Percentiles rank a stretch among this genome's conserved stretches.
These are phyloP conservation scores for Fusarium sp. DNA, from an alignment of 2,329 filamentous ascomycete species.

Conservation along the genomic window DNA sequence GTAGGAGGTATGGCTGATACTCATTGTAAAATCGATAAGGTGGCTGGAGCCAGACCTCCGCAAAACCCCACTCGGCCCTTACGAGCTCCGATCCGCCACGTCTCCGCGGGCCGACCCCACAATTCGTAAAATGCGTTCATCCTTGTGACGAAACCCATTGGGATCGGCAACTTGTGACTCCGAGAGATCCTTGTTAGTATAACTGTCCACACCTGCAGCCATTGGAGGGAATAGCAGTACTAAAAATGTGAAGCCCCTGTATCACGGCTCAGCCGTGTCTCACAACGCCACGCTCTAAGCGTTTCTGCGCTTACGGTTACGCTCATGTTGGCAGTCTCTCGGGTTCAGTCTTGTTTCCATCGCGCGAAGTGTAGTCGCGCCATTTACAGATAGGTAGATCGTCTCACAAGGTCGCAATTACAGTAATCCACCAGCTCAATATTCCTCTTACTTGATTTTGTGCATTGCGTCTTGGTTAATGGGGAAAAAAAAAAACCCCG, in stretches of 20 bases:
- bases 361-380: neutral
- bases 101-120: neutral
- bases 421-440: neutral
- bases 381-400: too few relatives aligned
- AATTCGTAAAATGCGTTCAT: neutral
- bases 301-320: neutral
- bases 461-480: neutral
- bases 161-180: neutral
- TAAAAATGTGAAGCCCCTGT: neutral
- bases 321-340: neutral
- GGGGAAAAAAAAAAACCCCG: too few relatives aligned
- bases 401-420: neutral
- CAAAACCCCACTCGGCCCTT: neutral
- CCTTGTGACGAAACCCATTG: neutral
- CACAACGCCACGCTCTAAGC: neutral
- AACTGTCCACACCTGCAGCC: neutral
- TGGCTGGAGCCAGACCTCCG: too few relatives aligned
- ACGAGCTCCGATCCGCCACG: neutral
- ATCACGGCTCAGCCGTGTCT: neutral
- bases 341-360: neutral
- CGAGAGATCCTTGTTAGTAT: neutral
- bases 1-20: too few relatives aligned
- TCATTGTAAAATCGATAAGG: too few relatives aligned
- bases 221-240: neutral
- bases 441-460: neutral